Percentiles rank a stretch among this genome's conserved stretches.
phyloP scores from a whole-genome alignment of 352 stramenopile species.

The Pythium scleroteichum region DNA sequence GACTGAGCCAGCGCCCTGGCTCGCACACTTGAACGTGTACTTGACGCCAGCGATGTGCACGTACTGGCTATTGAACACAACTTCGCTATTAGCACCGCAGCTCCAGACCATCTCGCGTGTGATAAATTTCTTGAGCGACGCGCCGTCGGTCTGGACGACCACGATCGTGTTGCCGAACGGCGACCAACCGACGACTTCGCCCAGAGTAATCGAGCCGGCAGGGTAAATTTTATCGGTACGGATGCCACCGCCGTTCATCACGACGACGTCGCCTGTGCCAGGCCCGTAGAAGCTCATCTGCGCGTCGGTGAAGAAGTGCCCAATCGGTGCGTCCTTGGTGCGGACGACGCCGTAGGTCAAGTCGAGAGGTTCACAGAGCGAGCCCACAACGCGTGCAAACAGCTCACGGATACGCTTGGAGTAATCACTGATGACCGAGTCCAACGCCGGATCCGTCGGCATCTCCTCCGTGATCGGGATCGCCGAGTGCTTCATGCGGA shows the following conservation, averaged over 20 bases:
- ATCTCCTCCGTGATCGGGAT: conserved; percentile 59
- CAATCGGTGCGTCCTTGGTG: conserved; percentile 44
- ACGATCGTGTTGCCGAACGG: conserved; percentile 64
- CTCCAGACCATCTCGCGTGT: conserved; percentile 40
- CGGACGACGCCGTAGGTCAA: conserved; percentile 49
- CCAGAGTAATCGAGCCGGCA: conserved; percentile 45
- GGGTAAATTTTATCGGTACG: conserved; percentile 55
- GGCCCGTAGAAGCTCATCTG: conserved; percentile 43
- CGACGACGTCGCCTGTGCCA: conserved; percentile 39
- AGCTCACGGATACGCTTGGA: conserved; percentile 38
- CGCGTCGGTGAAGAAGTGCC: conserved; percentile 50
- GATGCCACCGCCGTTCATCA: conserved; percentile 70
- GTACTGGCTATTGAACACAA: conserved; percentile 59
- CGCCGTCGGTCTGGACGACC: too few species aligned
- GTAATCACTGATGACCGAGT: conserved; percentile 51
- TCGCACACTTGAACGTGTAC: conserved; percentile 59
- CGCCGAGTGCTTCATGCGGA: conserved; percentile 46
- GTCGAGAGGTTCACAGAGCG: conserved; percentile 50
- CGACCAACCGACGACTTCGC: conserved; percentile 54
- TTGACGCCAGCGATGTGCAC: conserved; percentile 61
- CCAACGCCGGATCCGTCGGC: conserved; percentile 43
- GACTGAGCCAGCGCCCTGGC: conserved; percentile 30
- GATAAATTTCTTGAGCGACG: too few species aligned
- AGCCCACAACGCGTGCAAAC: conserved; percentile 45
- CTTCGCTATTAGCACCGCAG: conserved; percentile 40